Conservation (phyloP, 2,329 filamentous ascomycete species). For the Reticulascus tulasneorum region DNA sequence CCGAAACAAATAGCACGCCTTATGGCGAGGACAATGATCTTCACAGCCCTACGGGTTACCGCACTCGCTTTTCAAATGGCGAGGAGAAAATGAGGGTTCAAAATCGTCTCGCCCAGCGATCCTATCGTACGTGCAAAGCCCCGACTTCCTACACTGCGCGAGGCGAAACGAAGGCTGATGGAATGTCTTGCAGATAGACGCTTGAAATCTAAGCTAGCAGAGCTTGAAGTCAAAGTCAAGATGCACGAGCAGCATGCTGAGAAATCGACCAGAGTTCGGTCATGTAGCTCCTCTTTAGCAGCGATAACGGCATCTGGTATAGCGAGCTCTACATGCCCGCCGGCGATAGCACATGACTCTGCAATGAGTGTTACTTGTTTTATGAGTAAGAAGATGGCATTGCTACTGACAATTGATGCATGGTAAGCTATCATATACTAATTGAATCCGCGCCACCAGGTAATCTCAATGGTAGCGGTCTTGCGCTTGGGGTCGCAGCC, state of each 20-base stretch:
- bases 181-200: neutral
- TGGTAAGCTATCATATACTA: too few species aligned
- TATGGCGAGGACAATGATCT: too few species aligned
- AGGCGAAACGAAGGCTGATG: too few species aligned
- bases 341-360: neutral
- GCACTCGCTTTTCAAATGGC: too few species aligned
- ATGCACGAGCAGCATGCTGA: neutral
- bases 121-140: too few species aligned
- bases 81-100: too few species aligned
- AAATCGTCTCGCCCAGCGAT: too few species aligned
- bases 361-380: neutral
- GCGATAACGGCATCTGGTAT: neutral
- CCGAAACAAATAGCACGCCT: too few species aligned
- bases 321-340: neutral
- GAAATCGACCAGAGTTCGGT: neutral
- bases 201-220: neutral
- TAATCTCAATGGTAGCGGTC: neutral
- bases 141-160: too few species aligned
- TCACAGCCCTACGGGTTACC: too few species aligned
- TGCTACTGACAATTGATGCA: too few species aligned
- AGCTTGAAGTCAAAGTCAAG: neutral
- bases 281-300: neutral
- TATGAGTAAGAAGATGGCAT: neutral
- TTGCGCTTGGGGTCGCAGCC: neutral
- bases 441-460: neutral